These are phyloP conservation scores for Fusarium domesticum DNA, from an alignment of 2,329 filamentous ascomycete species.

Conservation along the genomic window DNA sequence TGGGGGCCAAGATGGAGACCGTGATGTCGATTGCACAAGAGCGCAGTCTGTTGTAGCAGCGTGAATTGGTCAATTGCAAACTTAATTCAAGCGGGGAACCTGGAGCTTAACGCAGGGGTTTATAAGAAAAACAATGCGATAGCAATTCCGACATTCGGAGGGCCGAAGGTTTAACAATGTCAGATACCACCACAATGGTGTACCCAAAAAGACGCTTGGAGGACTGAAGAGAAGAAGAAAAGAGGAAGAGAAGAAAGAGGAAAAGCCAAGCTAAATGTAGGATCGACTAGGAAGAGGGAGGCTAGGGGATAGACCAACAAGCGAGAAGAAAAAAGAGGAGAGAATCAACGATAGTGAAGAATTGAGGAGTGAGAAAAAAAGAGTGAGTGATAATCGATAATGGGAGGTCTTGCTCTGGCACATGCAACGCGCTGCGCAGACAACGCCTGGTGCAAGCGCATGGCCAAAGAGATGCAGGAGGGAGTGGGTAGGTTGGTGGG, in stretches of 20 bases:
- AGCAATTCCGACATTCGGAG: no score
- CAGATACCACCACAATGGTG: no score
- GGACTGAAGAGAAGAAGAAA: slow-evolving; percentile 1
- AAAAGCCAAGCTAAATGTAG: neutral
- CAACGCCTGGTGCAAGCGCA: no score
- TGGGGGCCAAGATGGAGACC: no score
- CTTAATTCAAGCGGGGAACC: neutral
- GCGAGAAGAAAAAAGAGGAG: slow-evolving; percentile 1
- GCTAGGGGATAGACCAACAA: neutral
- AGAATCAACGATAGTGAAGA: slow-evolving; percentile 1
- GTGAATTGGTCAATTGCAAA: no score
- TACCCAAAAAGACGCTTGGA: neutral
- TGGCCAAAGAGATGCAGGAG: no score
- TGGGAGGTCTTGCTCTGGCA: slow-evolving; percentile 5
- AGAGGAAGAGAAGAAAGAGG: neutral
- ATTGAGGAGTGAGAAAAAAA: slow-evolving; percentile 2
- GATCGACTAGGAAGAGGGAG: no score
- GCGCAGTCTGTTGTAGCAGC: no score
- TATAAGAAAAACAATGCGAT: neutral
- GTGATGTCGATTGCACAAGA: no score
- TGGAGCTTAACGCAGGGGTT: neutral
- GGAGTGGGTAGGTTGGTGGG: no score
- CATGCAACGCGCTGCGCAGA: slow-evolving; percentile 4
- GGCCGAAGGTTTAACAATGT: no score
- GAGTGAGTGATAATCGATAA: no score